Base-by-base conservation (phyloP, 345 rosid species). In the Gossypium sturtianum region DNA sequence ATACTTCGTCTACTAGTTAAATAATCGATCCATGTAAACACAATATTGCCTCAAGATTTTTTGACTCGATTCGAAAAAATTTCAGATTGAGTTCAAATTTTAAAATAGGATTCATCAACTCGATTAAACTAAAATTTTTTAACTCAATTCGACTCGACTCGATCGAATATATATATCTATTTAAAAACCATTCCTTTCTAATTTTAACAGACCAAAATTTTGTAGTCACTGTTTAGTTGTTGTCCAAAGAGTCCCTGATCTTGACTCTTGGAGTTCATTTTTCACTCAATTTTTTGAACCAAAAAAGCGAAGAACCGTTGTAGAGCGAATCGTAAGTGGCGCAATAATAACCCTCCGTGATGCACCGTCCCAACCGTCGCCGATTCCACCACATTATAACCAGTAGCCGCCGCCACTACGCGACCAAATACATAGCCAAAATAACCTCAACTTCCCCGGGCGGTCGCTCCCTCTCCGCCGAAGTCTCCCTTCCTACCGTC, bases 381-480 rank as follows among this genome's bases (percentile, higher is more conserved):
- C 60, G 38, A 43, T 29, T 52, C 25, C 17, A 29, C 47, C 73
- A 29, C 52, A 25, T 52, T 20, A 29, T 29, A 29, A 52, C 60
- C 62, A 17, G 1, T 75, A 57, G 48, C 41, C 74, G 68, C 71
- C 93, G 98, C 51, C 66, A 73, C 69, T 93, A 81, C 59, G 89
- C 89, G 19, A 92, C 98, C 51, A 90, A 86, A 59, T 94, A 88
- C 78, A 81, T 88, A 2, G 97, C 93, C 53, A 92, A 85, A 74
- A 84, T 94, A 13, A 91, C 90, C 62, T 94, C 98, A 62, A 75
- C 90, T 9, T 91, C 95, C 70, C 80, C 93, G 10, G 80, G 91
- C 17, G 98, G 98, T 23, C 84, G 92, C n/a, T 79, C 84, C 12
- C 83, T 94, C 61, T 89, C 91, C 8, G 97, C 92, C 43, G 95